phyloP scores from a whole-genome alignment of 371 early-diverging fungal species.

The Nematocida ausubeli region DNA sequence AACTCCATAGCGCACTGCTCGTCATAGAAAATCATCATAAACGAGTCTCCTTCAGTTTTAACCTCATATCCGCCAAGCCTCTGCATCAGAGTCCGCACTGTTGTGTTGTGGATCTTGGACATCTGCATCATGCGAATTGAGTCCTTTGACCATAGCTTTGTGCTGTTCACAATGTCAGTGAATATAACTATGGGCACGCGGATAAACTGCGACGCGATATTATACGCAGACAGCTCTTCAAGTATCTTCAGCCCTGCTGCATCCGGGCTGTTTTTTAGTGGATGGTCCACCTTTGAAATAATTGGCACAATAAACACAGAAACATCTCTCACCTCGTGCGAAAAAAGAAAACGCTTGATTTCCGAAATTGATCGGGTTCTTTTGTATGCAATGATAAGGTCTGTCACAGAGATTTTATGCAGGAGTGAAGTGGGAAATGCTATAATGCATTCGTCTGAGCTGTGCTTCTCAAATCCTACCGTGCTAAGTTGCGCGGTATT shows the following conservation, averaged over 20 bases:
- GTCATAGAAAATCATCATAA: slow-evolving; percentile 84
- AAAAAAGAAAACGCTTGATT: not conserved
- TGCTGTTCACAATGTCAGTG: slow-evolving; percentile 87
- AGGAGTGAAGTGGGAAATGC: not conserved
- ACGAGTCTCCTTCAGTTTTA: slow-evolving; percentile 89
- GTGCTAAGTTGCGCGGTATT: not conserved
- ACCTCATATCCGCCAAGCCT: slow-evolving; percentile 86
- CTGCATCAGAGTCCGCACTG: slow-evolving; percentile 77
- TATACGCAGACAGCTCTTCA: slow-evolving; percentile 35
- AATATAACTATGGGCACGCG: slow-evolving; percentile 75
- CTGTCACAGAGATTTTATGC: slow-evolving; percentile 2
- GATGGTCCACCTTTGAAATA: not conserved
- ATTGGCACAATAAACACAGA: slow-evolving; percentile 22
- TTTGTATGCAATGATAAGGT: slow-evolving; percentile 37
- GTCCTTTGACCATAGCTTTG: slow-evolving; percentile 81
- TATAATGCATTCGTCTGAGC: slow-evolving; percentile 26
- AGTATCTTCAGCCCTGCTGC: slow-evolving; percentile 29
- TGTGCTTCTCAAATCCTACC: not conserved
- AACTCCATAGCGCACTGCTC: slow-evolving; percentile 78
- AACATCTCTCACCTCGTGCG: slow-evolving; percentile 25
- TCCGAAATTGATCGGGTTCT: slow-evolving; percentile 13
- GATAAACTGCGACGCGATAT: slow-evolving; percentile 34
- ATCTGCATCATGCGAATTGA: slow-evolving; percentile 79
- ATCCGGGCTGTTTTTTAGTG: slow-evolving; percentile 8
- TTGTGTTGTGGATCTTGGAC: slow-evolving; percentile 77